These are phyloP conservation scores for Ophioceras dolichostomum DNA, from an alignment of 2,329 filamentous ascomycete genomes.

Conservation along the genomic window DNA sequence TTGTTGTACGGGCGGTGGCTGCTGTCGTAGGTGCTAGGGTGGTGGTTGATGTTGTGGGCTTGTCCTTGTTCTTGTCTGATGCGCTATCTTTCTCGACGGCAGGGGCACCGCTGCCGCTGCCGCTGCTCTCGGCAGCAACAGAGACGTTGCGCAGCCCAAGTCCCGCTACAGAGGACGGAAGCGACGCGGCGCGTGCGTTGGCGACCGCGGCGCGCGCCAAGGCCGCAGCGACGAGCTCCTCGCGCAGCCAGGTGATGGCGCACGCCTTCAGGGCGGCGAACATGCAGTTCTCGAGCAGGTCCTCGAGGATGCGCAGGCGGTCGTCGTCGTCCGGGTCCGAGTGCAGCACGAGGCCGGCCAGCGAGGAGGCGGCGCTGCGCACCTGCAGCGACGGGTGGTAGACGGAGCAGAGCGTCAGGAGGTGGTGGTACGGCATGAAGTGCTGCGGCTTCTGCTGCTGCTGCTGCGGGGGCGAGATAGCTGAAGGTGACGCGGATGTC, in stretches of 20 bases:
- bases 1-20: no score
- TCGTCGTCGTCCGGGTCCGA: conserved; percentile 45
- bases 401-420: conserved; percentile 42
- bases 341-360: conserved; percentile 43
- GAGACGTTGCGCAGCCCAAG: background rate
- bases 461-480: conserved; percentile 17
- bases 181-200: background rate
- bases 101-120: conserved; percentile 17
- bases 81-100: no score
- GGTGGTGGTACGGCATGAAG: conserved; percentile 51
- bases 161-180: no score
- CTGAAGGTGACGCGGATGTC: conserved; percentile 3
- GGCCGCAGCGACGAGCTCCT: conserved; percentile 41
- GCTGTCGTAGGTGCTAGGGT: no score
- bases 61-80: conserved; percentile 13
- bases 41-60: conserved; percentile 9
- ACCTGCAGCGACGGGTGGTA: conserved; percentile 43
- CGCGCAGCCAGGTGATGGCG: conserved; percentile 50
- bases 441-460: no score
- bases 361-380: conserved; percentile 39
- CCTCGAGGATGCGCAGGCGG: conserved; percentile 48
- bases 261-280: conserved; percentile 50
- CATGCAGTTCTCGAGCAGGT: conserved; percentile 53
- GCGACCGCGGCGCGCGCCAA: background rate
- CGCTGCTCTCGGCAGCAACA: background rate